Evolutionary conservation across 345 rosid genomes (phyloP), one percentile per base, ranked within the genome.

Genomic region (Gossypium raimondii): DNA sequence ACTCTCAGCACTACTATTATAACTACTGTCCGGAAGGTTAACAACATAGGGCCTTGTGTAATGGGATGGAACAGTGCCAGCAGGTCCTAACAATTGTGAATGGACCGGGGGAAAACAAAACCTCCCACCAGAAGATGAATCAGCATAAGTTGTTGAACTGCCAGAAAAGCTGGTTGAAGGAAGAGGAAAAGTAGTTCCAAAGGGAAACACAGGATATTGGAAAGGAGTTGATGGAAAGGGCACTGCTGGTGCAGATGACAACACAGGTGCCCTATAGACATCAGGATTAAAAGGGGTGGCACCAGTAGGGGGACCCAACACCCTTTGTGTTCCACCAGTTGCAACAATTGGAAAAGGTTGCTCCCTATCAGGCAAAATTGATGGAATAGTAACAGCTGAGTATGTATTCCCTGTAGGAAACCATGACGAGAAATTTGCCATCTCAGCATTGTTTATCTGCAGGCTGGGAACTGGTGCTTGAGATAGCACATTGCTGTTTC

Each of bases 211-310:
- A 0, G 97, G 87, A 84, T 89, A 94, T 78, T 89, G 99, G 76
- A 85, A 94, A 24, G 89, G 76, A 13, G 87, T 47, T 50, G 98
- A 75, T 41, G 87, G 88, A 67, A 86, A 91, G 1, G 99, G 80
- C 56, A 88, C 70, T 0, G 97, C 97, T 13, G 97, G 96, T 73
- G 97, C 84, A 53, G 99, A 88, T 8, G 91, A 81, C 71, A 95
- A 73, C 29, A 95, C 90, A 0, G 98, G 84, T 20, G 88, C 86
- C 76, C 96, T 85, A 76, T 81, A 91, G 29, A 83, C 55, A 69
- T 95, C 99, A 53, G 90, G 82, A 74, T 76, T 69, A 78, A 85
- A 88, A 18, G 90, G 82, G n/a, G 87, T 81, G 73, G 87, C 86
- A 22, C 82, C 85, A 22, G 85, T 62, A 70, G 90, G 43, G 25